These are phyloP conservation scores for Fusarium falciforme DNA, from an alignment of 2,329 filamentous ascomycete species.

Conservation along the genomic window DNA sequence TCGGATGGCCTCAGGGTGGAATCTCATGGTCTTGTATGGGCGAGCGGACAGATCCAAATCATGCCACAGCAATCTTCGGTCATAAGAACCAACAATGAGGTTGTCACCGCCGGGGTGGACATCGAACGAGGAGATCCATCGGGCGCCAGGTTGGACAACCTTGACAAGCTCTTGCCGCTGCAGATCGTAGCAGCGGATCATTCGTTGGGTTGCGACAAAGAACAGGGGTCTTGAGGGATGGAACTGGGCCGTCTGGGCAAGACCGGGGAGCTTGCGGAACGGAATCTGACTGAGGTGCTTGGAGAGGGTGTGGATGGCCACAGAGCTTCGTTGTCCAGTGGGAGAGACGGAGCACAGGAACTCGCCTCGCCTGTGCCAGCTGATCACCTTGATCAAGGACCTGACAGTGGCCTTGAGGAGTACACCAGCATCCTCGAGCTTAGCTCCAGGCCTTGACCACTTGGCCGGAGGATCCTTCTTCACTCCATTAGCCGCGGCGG, in stretches of 20 bases:
- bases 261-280: slow-evolving; percentile 81
- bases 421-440: slow-evolving; percentile 81
- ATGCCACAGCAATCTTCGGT: slow-evolving; percentile 94
- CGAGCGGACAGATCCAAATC: slow-evolving; percentile 91
- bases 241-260: slow-evolving; percentile 90
- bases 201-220: slow-evolving; percentile 95
- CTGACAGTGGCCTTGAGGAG: slow-evolving; percentile 84
- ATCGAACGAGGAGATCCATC: slow-evolving; percentile 93
- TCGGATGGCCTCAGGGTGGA: slow-evolving; percentile 92
- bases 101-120: slow-evolving; percentile 95
- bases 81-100: slow-evolving; percentile 92
- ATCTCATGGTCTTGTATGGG: slow-evolving; percentile 96
- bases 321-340: slow-evolving; percentile 78
- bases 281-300: slow-evolving; percentile 96
- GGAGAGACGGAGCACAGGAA: slow-evolving; percentile 95
- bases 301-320: slow-evolving; percentile 93
- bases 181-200: slow-evolving; percentile 93
- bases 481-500: slow-evolving; percentile 62
- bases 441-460: slow-evolving; percentile 83
- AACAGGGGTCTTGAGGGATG: slow-evolving; percentile 93
- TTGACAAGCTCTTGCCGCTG: slow-evolving; percentile 92
- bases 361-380: slow-evolving; percentile 94
- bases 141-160: slow-evolving; percentile 90
- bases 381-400: slow-evolving; percentile 85
- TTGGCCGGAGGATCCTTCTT: slow-evolving; percentile 82